A percentile compares a stretch with the other conserved stretches of the same genome.
phyloP scores from a whole-genome alignment of 2,329 filamentous ascomycete genomes.

The Laburnicola sp. region DNA sequence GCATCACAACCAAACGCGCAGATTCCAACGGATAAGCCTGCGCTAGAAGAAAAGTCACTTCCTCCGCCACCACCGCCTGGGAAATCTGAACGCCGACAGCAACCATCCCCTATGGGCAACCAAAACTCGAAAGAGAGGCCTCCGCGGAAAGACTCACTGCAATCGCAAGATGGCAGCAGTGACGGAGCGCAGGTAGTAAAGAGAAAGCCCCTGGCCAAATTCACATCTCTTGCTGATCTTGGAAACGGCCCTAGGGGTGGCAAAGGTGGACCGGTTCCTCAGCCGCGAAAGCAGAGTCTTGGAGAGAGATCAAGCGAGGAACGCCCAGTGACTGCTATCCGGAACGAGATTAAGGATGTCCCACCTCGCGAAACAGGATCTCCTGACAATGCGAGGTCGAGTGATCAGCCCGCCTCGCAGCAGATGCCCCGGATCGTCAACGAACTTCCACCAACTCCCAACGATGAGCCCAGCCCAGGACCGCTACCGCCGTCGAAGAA shows the following conservation, averaged over 20 bases:
- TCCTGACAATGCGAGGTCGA: conserved; percentile 4
- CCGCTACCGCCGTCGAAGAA: conserved; percentile 29
- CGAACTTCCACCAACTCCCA: conserved; percentile 37
- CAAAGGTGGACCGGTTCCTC: conserved; percentile 27
- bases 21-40: conserved; percentile 14
- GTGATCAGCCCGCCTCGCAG: conserved; percentile 9
- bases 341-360: neutral
- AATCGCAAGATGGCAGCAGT: conserved; percentile 25
- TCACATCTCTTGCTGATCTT: conserved; percentile 35
- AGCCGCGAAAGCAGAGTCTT: conserved; percentile 21
- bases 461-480: conserved; percentile 22
- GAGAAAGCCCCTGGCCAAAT: conserved; percentile 34
- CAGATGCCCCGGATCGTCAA: conserved; percentile 9
- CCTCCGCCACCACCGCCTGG: conserved; percentile 43
- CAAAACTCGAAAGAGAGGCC: conserved; percentile 25
- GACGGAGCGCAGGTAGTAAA: conserved; percentile 21
- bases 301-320: conserved; percentile 1
- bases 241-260: conserved; percentile 35
- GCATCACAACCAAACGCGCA: conserved; percentile 14
- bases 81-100: conserved; percentile 33
- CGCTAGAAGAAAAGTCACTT: conserved; percentile 31
- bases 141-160: conserved; percentile 34
- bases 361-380: neutral
- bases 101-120: conserved; percentile 24
- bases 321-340: neutral